Evolutionary conservation across 1,284 basidiomycete species (phyloP).

Genomic region (Cutaneotrichosporon curvatum): DNA sequence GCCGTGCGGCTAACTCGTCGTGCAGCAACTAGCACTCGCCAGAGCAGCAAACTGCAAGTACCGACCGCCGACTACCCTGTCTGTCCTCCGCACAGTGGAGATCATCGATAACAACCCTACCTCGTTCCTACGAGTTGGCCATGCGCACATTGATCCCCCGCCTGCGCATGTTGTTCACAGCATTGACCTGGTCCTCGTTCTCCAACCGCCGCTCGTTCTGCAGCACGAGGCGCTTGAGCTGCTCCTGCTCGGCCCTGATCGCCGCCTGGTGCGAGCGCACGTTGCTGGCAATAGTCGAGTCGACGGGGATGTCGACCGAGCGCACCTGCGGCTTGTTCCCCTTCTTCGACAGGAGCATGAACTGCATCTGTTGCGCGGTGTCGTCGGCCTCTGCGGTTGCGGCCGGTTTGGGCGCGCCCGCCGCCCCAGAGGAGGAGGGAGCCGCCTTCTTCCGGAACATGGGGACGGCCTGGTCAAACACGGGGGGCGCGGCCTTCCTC

Average conservation of each 20-base stretch:
- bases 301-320: conserved; percentile 76
- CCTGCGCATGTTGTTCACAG: conserved; percentile 31
- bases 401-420: conserved; percentile 41
- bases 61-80: too few relatives aligned
- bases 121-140: conserved; percentile 12
- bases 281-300: conserved; percentile 78
- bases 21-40: too few relatives aligned
- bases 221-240: conserved; percentile 76
- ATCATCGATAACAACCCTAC: too few relatives aligned
- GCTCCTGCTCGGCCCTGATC: conserved; percentile 89
- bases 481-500: conserved; percentile 68
- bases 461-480: conserved; percentile 75
- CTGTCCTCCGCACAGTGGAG: too few relatives aligned
- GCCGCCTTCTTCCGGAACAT: conserved; percentile 60
- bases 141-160: conserved; percentile 36
- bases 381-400: too few relatives aligned
- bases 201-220: conserved; percentile 49
- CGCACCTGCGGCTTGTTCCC: conserved; percentile 86
- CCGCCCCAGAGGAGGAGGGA: too few relatives aligned
- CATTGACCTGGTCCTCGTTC: conserved; percentile 14
- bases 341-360: conserved; percentile 86
- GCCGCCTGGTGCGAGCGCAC: conserved; percentile 82
- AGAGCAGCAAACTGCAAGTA: too few relatives aligned
- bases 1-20: too few relatives aligned
- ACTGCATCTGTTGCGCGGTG: conserved; percentile 68